A percentile compares a stretch with the other conserved stretches of the same genome.
phyloP scores from a whole-genome alignment of 306 rosid genomes.

The Rosa lucieae region DNA sequence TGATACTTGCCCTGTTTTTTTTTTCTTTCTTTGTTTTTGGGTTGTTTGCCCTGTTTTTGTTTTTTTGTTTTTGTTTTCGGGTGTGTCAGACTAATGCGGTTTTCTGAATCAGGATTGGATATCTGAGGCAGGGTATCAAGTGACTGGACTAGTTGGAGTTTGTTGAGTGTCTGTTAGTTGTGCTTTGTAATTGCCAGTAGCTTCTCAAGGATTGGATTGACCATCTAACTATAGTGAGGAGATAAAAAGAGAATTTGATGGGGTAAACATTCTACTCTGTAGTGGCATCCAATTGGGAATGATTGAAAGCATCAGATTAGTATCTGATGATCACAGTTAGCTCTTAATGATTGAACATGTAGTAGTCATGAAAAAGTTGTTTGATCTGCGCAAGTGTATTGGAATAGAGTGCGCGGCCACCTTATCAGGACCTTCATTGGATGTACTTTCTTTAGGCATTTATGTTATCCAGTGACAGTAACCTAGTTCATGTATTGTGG shows the following conservation, averaged over 20 bases:
- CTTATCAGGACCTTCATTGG: slow-evolving; percentile 21
- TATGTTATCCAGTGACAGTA: slow-evolving; percentile 9
- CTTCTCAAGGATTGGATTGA: slow-evolving; percentile 30
- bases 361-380: slow-evolving; percentile 22
- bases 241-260: slow-evolving; percentile 7
- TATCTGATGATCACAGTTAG: slow-evolving; percentile 34
- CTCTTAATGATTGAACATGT: slow-evolving; percentile 16
- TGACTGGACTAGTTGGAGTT: slow-evolving; percentile 25
- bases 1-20: neutral
- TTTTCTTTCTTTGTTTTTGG: neutral
- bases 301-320: slow-evolving; percentile 33
- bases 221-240: slow-evolving; percentile 24
- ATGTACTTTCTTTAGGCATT: neutral
- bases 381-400: slow-evolving; percentile 24
- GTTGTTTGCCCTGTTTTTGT: neutral
- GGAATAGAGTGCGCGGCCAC: slow-evolving; percentile 27
- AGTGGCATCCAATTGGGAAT: slow-evolving; percentile 35
- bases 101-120: slow-evolving; percentile 50
- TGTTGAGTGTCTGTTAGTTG: slow-evolving; percentile 5
- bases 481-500: slow-evolving; percentile 14
- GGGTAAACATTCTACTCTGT: slow-evolving; percentile 24
- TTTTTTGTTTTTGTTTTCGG: neutral
- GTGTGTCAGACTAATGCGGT: slow-evolving; percentile 22
- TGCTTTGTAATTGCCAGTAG: slow-evolving; percentile 20
- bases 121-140: slow-evolving; percentile 24